A percentile compares a stretch with the other conserved stretches of the same genome.
Conservation (phyloP, 805 yeast species). For the Diddensiella caesifluorescens region DNA sequence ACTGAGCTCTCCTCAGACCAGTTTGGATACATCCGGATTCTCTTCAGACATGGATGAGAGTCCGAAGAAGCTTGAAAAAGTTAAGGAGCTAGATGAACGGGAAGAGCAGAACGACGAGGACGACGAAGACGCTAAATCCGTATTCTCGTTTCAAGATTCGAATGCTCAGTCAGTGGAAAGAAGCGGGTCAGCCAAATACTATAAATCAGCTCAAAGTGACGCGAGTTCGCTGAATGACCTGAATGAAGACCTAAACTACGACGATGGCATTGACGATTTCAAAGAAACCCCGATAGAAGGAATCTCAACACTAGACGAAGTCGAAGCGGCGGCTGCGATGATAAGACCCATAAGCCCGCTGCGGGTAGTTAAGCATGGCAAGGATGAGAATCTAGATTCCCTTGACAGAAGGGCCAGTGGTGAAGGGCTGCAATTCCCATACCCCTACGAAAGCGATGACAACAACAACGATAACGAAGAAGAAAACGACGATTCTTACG, state of each 20-base stretch:
- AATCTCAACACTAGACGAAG: neutral
- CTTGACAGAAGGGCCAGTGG: neutral
- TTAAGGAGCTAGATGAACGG: neutral
- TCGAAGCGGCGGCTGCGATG: neutral
- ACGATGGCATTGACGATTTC: slow-evolving; percentile 6
- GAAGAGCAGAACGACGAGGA: slow-evolving; percentile 13
- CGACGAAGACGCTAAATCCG: slow-evolving; percentile 25
- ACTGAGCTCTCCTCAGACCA: neutral
- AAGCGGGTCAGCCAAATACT: slow-evolving; percentile 49
- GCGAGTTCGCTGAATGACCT: slow-evolving; percentile 23
- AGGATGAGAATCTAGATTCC: neutral
- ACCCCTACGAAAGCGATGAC: slow-evolving; percentile 20
- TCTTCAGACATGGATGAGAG: neutral
- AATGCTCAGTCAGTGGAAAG: slow-evolving; percentile 40
- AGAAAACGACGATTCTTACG: slow-evolving; percentile 38
- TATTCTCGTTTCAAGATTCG: slow-evolving; percentile 45
- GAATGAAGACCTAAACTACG: slow-evolving; percentile 34
- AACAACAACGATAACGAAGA: slow-evolving; percentile 32
- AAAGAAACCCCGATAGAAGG: neutral
- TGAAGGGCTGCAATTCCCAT: neutral
- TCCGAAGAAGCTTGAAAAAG: neutral
- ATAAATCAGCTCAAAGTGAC: slow-evolving; percentile 33
- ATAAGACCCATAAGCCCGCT: slow-evolving; percentile 2
- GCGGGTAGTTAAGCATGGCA: slow-evolving; percentile 1
- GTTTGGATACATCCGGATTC: neutral